These are phyloP conservation scores for Nakaseomyces delphensis DNA, from an alignment of 1,139 yeast genomes.

Conservation along the genomic window DNA sequence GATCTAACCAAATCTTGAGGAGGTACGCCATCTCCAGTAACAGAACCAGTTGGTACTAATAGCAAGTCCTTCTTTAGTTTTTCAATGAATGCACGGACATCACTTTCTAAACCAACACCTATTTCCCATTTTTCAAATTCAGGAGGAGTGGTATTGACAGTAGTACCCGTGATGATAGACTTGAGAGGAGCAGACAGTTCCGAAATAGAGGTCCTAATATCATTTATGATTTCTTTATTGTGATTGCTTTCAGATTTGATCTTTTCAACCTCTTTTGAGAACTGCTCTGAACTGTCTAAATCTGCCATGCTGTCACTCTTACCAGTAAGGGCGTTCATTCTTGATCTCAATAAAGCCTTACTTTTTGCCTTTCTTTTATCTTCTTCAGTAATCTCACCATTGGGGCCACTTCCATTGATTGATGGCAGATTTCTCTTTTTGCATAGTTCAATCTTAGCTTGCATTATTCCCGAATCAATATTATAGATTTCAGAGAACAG, in stretches of 20 bases:
- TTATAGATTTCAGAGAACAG: constrained; percentile 53
- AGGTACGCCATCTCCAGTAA: background rate
- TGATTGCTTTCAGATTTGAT: constrained; percentile 49
- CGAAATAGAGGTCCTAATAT: constrained; percentile 64
- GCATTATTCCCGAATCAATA: constrained; percentile 62
- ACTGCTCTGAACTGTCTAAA: constrained; percentile 40
- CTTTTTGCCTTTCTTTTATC: constrained; percentile 74
- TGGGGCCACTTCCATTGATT: constrained; percentile 76
- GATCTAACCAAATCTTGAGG: constrained; percentile 17
- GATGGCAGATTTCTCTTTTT: constrained; percentile 57
- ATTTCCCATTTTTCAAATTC: constrained; percentile 74
- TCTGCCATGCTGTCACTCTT: constrained; percentile 35
- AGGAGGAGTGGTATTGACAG: constrained; percentile 35
- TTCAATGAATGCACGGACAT: constrained; percentile 56
- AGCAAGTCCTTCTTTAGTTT: constrained; percentile 35
- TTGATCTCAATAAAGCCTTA: constrained; percentile 64
- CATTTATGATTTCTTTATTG: constrained; percentile 53
- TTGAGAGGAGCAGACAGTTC: constrained; percentile 62
- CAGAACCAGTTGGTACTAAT: constrained; percentile 6
- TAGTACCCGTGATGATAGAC: constrained; percentile 34
- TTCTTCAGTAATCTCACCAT: constrained; percentile 72
- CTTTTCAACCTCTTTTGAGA: constrained; percentile 46
- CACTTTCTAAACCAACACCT: constrained; percentile 68
- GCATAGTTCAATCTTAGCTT: constrained; percentile 54
- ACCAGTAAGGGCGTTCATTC: constrained; percentile 92